A percentile compares a stretch with the other conserved stretches of the same genome.
phyloP scores from a whole-genome alignment of 2,329 filamentous ascomycete species.

The Chaetothyriales sp. region DNA sequence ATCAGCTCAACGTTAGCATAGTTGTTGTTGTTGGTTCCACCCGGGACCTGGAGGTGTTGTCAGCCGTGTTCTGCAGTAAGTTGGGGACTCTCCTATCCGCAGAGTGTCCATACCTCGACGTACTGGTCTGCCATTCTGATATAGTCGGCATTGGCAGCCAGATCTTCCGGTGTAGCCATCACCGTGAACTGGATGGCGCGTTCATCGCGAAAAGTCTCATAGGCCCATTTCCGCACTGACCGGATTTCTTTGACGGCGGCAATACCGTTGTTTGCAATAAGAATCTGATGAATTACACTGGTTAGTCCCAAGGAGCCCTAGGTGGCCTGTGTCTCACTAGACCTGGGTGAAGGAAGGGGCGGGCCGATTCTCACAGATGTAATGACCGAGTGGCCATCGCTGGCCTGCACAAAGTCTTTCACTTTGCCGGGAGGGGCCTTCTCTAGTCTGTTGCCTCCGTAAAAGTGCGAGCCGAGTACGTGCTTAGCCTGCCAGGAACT shows the following conservation, averaged over 20 bases:
- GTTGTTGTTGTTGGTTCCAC: conserved; percentile 99
- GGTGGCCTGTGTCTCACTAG: conserved; percentile 6
- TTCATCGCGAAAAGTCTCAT: conserved; percentile 98
- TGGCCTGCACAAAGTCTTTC: conserved; percentile 83
- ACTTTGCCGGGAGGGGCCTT: conserved; percentile 73
- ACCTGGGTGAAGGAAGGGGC: too few relatives aligned
- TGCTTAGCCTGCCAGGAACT: conserved; percentile 66
- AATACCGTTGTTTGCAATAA: conserved; percentile 99
- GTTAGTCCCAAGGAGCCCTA: conserved; percentile 1
- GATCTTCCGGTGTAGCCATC: conserved; percentile 97
- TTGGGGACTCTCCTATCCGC: neutral
- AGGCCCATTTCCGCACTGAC: conserved; percentile 99
- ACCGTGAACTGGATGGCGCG: conserved; percentile 97
- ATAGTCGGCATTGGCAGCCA: conserved; percentile 95
- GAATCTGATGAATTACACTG: conserved; percentile 49
- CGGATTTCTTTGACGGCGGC: conserved; percentile 98
- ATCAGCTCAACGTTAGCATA: conserved; percentile 99
- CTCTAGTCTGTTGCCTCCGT: conserved; percentile 79
- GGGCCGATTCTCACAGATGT: conserved; percentile 59
- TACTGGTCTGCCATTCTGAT: conserved; percentile 99
- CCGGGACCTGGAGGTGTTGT: conserved; percentile 51
- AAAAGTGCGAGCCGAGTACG: conserved; percentile 82
- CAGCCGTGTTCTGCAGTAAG: conserved; percentile 2
- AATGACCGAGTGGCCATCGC: conserved; percentile 95
- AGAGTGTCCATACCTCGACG: conserved; percentile 52